Percentiles rank a stretch among this genome's conserved stretches.
Conservation (phyloP, 1,284 basidiomycete species). For the Irpex sp. region DNA sequence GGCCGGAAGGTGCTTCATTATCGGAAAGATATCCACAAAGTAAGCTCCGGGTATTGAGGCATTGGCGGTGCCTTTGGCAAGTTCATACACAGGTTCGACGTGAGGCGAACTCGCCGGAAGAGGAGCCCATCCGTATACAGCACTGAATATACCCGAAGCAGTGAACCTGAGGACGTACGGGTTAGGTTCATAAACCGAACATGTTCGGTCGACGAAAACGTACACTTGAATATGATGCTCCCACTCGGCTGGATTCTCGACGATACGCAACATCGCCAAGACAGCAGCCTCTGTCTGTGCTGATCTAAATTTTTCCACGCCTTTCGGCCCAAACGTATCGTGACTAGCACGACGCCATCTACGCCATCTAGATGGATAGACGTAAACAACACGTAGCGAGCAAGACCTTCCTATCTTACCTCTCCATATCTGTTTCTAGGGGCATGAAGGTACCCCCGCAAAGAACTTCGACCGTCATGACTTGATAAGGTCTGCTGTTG, state of each 20-base stretch:
- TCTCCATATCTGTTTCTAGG: background rate
- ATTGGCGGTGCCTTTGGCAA: background rate
- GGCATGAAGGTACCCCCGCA: background rate
- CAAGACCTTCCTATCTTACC: background rate
- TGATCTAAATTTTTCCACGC: background rate
- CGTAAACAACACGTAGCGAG: background rate
- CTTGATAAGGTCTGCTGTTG: background rate
- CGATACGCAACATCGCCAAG: background rate
- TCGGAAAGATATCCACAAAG: conserved; percentile 28
- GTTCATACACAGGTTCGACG: background rate
- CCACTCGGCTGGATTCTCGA: background rate
- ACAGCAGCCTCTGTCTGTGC: background rate
- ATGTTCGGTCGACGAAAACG: background rate
- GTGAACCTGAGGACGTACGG: background rate
- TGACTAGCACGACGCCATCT: background rate
- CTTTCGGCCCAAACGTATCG: background rate
- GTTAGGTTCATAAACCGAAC: background rate
- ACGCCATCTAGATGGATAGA: background rate
- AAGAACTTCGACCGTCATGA: background rate
- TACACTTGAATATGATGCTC: background rate
- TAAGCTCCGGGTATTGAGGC: conserved; percentile 25
- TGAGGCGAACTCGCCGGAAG: background rate
- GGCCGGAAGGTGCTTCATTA: conserved; percentile 15
- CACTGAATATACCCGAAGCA: background rate
- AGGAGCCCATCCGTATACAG: background rate